Evolutionary conservation across 1,139 yeast species (phyloP), one percentile per base, ranked within the genome.

Genomic region (Geotrichum siamense): DNA sequence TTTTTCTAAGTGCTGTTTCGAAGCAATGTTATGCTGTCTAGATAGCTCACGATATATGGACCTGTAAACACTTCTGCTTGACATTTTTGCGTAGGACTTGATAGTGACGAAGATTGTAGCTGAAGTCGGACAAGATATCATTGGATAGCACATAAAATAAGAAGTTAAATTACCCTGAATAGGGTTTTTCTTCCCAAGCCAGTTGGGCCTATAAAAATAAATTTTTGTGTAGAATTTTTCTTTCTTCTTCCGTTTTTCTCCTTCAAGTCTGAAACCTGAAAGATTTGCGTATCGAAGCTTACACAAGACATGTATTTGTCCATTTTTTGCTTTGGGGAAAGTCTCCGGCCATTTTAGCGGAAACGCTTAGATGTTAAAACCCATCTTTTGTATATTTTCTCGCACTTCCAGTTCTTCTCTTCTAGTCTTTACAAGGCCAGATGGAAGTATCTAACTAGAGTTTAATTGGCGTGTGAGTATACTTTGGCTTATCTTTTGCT

Each of bases 11-110:
- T 62, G 66, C 32, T 49, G 45, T 42, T 50, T 46, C 23, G 53
- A 42, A 5, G 67, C 64, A 25, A 44, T 54, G 25, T 50, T 49
- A 45, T 59, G 56, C 51, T 62, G 66, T 38, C 48, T 48, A 6
- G 57, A 47, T 20, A 63, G 56, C 53, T 63, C 67, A 19, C 63
- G 54, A 36, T 54, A 52, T 22, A 63, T 52, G 32, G 49, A 28
- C 40, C 64, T 48, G 47, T 60, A 61, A 22, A 57, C 51, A 2
- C 34, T 34, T 29, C 43, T 41, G 23, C 43, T 12, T 10, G 39
- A 21, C 9, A 27, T 23, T 16, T 30, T 33, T 30, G 37, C 21
- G 37, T n/a, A n/a, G n/a, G n/a, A n/a, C n/a, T n/a, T n/a, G n/a
- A n/a, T n/a, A n/a, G n/a, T n/a, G n/a, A n/a, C n/a, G n/a, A n/a